Percentiles rank a stretch among this genome's conserved stretches.
phyloP scores from a whole-genome alignment of 805 yeast species.

The Wickerhamiella galacta region DNA sequence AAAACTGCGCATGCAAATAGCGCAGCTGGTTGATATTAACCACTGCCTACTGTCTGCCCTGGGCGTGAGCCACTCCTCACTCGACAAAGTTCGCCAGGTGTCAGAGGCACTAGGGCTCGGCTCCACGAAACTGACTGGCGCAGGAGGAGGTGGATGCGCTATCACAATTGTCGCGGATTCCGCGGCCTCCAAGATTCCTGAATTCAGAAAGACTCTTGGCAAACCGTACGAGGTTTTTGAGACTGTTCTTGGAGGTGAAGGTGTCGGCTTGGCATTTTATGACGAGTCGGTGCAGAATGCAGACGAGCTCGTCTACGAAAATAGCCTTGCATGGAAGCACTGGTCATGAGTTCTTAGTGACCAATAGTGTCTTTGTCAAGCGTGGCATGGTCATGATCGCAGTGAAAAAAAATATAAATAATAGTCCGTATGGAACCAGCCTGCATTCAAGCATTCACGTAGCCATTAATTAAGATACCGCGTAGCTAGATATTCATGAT shows the following conservation, averaged over 20 bases:
- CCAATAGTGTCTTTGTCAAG: too few relatives aligned
- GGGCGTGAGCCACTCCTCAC: constrained; percentile 86
- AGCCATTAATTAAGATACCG: too few relatives aligned
- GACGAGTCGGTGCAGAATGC: not conserved
- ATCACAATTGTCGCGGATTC: constrained; percentile 50
- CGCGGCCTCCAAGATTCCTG: constrained; percentile 21
- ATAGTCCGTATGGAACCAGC: not conserved
- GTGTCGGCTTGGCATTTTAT: constrained; percentile 37
- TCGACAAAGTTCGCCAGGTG: constrained; percentile 56
- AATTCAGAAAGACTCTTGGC: constrained; percentile 21
- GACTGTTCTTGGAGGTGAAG: constrained; percentile 77
- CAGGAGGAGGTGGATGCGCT: constrained; percentile 99
- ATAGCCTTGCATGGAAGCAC: not conserved
- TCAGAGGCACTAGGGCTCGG: constrained; percentile 55
- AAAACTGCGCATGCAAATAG: constrained; percentile 15
- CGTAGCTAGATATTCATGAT: too few relatives aligned
- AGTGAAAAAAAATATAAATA: too few relatives aligned
- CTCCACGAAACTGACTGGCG: constrained; percentile 88
- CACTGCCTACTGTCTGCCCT: constrained; percentile 75
- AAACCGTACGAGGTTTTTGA: constrained; percentile 59
- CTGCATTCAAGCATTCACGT: too few relatives aligned
- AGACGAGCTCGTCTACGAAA: not conserved
- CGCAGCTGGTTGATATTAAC: constrained; percentile 52
- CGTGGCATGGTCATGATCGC: too few relatives aligned
- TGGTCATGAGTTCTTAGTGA: not conserved